These are phyloP conservation scores for Luffa acutangula DNA, from an alignment of 306 rosid genomes.

Conservation along the genomic window DNA sequence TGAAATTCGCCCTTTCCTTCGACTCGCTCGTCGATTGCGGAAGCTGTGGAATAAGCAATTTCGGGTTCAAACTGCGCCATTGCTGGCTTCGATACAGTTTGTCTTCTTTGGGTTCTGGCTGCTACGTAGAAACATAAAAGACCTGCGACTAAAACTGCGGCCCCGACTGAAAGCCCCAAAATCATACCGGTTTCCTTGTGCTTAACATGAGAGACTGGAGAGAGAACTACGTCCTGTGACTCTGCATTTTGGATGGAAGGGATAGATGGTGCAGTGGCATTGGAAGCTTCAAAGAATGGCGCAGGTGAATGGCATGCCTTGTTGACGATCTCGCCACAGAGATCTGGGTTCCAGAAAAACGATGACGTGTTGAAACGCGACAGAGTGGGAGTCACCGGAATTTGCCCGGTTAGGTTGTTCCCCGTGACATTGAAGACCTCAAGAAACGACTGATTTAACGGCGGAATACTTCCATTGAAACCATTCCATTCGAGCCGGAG, in stretches of 20 bases:
- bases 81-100: conserved; percentile 2
- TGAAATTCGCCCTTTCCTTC: conserved; percentile 6
- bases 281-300: conserved; percentile 45
- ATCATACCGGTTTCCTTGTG: conserved; percentile 34
- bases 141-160: conserved; percentile 21
- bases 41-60: neutral
- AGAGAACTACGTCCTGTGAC: conserved; percentile 39
- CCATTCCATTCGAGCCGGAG: conserved; percentile 51
- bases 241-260: conserved; percentile 43
- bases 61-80: neutral
- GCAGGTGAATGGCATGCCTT: conserved; percentile 34
- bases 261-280: conserved; percentile 16
- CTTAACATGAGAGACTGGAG: conserved; percentile 23
- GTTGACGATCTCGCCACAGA: conserved; percentile 67
- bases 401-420: conserved; percentile 56
- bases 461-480: conserved; percentile 51
- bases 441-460: conserved; percentile 48
- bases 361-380: conserved; percentile 32
- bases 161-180: conserved; percentile 32
- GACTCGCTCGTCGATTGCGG: neutral
- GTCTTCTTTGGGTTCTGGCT: conserved; percentile 16
- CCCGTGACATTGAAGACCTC: conserved; percentile 34
- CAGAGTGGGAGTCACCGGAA: conserved; percentile 44
- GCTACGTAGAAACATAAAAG: conserved; percentile 21
- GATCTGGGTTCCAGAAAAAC: conserved; percentile 42